Evolutionary conservation across 306 rosid genomes (phyloP).

Genomic region (Hylodesmum podocarpum): DNA sequence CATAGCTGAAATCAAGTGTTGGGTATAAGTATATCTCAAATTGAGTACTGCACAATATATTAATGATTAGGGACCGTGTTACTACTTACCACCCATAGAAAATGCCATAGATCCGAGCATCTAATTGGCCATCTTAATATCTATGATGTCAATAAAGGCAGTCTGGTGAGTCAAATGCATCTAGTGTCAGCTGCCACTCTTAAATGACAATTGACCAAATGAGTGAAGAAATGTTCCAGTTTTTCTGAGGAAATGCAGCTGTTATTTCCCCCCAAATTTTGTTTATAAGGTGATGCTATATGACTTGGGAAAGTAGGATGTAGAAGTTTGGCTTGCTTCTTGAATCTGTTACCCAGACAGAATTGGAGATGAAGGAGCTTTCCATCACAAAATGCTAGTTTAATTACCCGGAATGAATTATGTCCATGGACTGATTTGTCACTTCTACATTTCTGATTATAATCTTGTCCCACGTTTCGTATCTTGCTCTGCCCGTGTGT

Average conservation of each 20-base stretch:
- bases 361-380: background rate
- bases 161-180: background rate
- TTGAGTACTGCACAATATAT: background rate
- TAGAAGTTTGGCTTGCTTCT: constrained; percentile 11
- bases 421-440: background rate
- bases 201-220: background rate
- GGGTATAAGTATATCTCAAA: background rate
- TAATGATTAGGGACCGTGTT: background rate
- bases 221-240: background rate
- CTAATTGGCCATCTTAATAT: background rate
- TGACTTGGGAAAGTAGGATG: constrained; percentile 14
- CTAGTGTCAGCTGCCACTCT: background rate
- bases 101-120: background rate
- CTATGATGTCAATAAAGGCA: background rate
- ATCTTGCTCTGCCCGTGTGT: background rate
- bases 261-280: background rate
- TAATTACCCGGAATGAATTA: background rate
- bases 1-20: background rate
- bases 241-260: constrained; percentile 9
- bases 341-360: background rate
- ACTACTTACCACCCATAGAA: no score
- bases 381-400: constrained; percentile 3
- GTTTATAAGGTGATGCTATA: background rate
- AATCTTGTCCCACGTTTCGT: background rate
- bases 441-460: background rate